These are phyloP conservation scores for Picochlorum sp. DNA, from an alignment of 139 green algal genomes.

Conservation along the genomic window DNA sequence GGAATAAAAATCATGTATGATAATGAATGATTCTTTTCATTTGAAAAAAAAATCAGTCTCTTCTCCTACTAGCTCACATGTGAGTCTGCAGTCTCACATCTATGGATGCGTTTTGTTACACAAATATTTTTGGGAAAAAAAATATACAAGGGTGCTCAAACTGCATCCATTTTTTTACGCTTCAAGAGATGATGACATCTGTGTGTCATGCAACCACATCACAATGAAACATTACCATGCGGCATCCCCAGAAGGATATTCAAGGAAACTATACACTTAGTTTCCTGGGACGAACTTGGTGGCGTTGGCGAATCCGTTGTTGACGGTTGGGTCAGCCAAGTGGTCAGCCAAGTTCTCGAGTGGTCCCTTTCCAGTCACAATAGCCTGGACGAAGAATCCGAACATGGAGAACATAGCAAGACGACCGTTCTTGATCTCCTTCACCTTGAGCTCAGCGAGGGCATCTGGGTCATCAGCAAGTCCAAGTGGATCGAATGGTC, in stretches of 20 bases:
- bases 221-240: too few species aligned
- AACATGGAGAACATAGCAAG: conserved; percentile 91
- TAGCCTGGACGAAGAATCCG: conserved; percentile 79
- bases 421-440: conserved; percentile 97
- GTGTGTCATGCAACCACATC: too few species aligned
- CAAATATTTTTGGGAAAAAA: neutral
- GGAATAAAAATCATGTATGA: too few species aligned
- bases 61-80: too few species aligned
- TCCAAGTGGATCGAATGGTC: conserved; percentile 81
- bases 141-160: neutral
- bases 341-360: conserved; percentile 32
- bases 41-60: too few species aligned
- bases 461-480: conserved; percentile 78
- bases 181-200: too few species aligned
- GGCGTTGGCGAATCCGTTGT: conserved; percentile 61
- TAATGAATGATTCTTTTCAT: too few species aligned
- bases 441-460: conserved; percentile 68
- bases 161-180: conserved; percentile 1
- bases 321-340: conserved; percentile 50
- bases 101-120: neutral
- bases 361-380: conserved; percentile 66
- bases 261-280: conserved; percentile 2
- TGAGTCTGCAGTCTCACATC: too few species aligned
- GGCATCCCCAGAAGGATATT: too few species aligned
- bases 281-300: conserved; percentile 59